Evolutionary conservation across 1,284 basidiomycete species (phyloP).

Genomic region (Prillingera fragicola): DNA sequence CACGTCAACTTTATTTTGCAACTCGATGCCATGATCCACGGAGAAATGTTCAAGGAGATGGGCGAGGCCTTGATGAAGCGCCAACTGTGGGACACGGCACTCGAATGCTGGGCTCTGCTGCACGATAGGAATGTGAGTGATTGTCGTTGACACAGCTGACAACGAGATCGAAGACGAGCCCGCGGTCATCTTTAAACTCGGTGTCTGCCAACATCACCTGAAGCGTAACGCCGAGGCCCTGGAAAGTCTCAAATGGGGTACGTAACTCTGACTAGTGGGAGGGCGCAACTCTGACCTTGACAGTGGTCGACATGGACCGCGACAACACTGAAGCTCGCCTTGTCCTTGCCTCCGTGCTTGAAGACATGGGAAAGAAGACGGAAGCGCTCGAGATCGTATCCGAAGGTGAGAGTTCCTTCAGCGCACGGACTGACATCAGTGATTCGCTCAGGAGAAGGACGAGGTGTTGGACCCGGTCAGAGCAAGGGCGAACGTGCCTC

Average conservation of each 20-base stretch:
- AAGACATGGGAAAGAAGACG: slow-evolving; percentile 66
- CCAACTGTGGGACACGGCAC: slow-evolving; percentile 66
- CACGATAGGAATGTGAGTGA: slow-evolving; percentile 54
- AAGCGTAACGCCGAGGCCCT: slow-evolving; percentile 68
- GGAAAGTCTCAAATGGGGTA: slow-evolving; percentile 76
- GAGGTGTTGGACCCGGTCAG: too few relatives aligned
- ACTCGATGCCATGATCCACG: slow-evolving; percentile 68
- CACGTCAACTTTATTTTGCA: slow-evolving; percentile 68
- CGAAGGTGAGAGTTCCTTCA: slow-evolving; percentile 55
- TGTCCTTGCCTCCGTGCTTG: slow-evolving; percentile 83
- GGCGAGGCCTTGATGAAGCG: slow-evolving; percentile 76
- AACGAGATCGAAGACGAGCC: slow-evolving; percentile 22
- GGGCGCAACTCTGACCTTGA: slow-evolving; percentile 3
- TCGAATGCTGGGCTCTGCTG: slow-evolving; percentile 69
- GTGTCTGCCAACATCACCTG: slow-evolving; percentile 66
- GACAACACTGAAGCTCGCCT: slow-evolving; percentile 74
- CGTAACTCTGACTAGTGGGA: slow-evolving; percentile 28
- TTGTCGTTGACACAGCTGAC: slow-evolving; percentile 1
- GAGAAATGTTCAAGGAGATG: slow-evolving; percentile 71
- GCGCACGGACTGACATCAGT: slow-evolving; percentile 11
- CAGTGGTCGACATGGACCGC: slow-evolving; percentile 69
- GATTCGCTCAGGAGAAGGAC: slow-evolving; percentile 27
- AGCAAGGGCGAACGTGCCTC: slow-evolving; percentile 26
- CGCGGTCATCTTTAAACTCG: slow-evolving; percentile 52
- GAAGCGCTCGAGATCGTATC: slow-evolving; percentile 81